Conservation (phyloP, 2,329 filamentous ascomycete species). For the Lanzia echinophila region DNA sequence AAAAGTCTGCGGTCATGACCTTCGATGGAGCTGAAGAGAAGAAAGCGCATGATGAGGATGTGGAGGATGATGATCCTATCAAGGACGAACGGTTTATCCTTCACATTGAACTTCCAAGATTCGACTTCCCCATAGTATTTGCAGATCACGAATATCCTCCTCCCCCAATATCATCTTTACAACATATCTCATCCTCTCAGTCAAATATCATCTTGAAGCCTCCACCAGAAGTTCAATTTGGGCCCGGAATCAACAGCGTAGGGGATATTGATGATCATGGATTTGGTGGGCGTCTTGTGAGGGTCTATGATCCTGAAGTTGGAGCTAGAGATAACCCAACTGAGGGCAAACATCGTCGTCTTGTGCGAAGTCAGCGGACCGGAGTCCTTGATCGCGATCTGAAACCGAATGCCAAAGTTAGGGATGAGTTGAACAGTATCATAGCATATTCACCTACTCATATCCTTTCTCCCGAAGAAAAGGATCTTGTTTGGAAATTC, state of each 20-base stretch:
- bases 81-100: conserved; percentile 65
- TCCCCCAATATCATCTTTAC: conserved; percentile 71
- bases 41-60: conserved; percentile 34
- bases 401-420: conserved; percentile 91
- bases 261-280: conserved; percentile 42
- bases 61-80: conserved; percentile 26
- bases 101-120: conserved; percentile 85
- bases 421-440: conserved; percentile 87
- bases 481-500: conserved; percentile 96
- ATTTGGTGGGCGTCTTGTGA: conserved; percentile 58
- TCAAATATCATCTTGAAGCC: conserved; percentile 69
- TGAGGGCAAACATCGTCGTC: conserved; percentile 85
- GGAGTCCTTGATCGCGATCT: conserved; percentile 92
- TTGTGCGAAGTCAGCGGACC: conserved; percentile 84
- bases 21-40: conserved; percentile 22
- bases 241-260: conserved; percentile 76
- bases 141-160: conserved; percentile 88
- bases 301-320: conserved; percentile 90
- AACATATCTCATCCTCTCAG: conserved; percentile 55
- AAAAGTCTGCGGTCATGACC: conserved; percentile 30
- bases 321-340: conserved; percentile 86
- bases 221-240: conserved; percentile 81
- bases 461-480: conserved; percentile 79
- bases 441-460: conserved; percentile 92
- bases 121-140: conserved; percentile 94